These are phyloP conservation scores for Hyphopichia burtonii DNA, from an alignment of 1,139 yeast genomes.

Conservation along the genomic window DNA sequence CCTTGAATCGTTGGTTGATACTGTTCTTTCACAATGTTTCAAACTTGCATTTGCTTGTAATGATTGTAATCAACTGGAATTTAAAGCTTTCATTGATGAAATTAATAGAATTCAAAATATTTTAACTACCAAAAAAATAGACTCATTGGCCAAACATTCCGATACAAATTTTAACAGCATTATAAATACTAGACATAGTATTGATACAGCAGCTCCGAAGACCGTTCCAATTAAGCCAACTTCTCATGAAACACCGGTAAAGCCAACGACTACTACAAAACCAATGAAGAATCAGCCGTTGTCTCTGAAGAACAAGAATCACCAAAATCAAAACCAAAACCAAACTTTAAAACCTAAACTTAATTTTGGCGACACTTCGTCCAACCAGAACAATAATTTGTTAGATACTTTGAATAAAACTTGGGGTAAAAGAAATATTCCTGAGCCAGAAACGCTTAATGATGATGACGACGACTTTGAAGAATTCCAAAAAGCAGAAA, in stretches of 20 bases:
- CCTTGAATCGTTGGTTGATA: slow-evolving; percentile 36
- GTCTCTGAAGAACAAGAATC: slow-evolving; percentile 10
- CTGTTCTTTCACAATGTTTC: slow-evolving; percentile 38
- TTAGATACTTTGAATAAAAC: slow-evolving; percentile 22
- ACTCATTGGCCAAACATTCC: slow-evolving; percentile 20
- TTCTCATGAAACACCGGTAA: not conserved
- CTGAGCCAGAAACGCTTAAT: not conserved
- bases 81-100: slow-evolving; percentile 26
- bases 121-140: slow-evolving; percentile 28
- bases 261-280: not conserved
- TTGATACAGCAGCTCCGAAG: slow-evolving; percentile 21
- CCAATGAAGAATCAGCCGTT: slow-evolving; percentile 8
- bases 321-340: slow-evolving; percentile 4
- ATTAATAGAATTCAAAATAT: slow-evolving; percentile 29
- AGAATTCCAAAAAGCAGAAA: slow-evolving; percentile 28
- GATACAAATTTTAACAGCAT: slow-evolving; percentile 25
- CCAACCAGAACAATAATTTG: slow-evolving; percentile 13
- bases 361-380: slow-evolving; percentile 25
- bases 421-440: slow-evolving; percentile 7
- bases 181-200: slow-evolving; percentile 33
- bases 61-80: slow-evolving; percentile 40
- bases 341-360: slow-evolving; percentile 12
- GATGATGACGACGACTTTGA: slow-evolving; percentile 18
- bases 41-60: slow-evolving; percentile 41
- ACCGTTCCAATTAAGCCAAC: slow-evolving; percentile 3